Base-by-base conservation (phyloP, 495 filamentous ascomycete genomes). In the Aspergillus ostianus region DNA sequence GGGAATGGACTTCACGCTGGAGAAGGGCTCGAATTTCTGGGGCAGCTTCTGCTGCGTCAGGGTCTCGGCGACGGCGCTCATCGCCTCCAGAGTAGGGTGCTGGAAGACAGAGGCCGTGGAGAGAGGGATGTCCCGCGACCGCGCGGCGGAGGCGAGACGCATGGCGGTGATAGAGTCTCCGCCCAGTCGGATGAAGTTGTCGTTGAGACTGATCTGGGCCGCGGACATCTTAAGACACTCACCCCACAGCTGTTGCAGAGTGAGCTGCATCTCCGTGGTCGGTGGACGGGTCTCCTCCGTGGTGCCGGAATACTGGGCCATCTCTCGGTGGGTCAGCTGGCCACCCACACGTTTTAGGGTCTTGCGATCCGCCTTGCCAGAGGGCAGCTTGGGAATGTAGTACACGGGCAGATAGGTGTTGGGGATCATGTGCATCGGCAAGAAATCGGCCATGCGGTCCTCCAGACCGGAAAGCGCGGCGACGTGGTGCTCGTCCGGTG, bases 141-240 rank as follows among this genome's bases (percentile, higher is more conserved):
- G 65, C 36, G 64, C 65, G 7, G 66, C 68, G 6, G 77, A 73
- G 0, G 79, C 81, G 1, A 85, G 59, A 66, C 77, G 78, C 77
- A 85, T 85, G 6, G 84, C 82, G 12, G 67, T 70, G 54, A 86
- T 79, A n/a, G 82, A 85, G 62, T 85, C 83, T 18, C 82, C 84
- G 10, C 84, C 84, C 15, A 83, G 72, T 19, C 68, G 69, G 65
- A 85, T 78, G 67, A 86, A 85, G 41, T 57, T 63, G 45, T 64
- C 62, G 17, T 72, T 41, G 18, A 64, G 26, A 1, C 63, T 53
- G 52, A 74, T 64, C 3, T 55, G 26, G 5, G 36, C 76, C 12
- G 58, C 44, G 1, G 65, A 47, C 3, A 62, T 44, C 2, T 51
- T 57, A 3, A 71, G 62, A 0, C 66, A 61, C 21, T 66, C 45